Percentiles rank a stretch among this genome's conserved stretches.
These are phyloP conservation scores for Chenopodium suecicum DNA, from an alignment of 148 eudicot species.

Conservation along the genomic window DNA sequence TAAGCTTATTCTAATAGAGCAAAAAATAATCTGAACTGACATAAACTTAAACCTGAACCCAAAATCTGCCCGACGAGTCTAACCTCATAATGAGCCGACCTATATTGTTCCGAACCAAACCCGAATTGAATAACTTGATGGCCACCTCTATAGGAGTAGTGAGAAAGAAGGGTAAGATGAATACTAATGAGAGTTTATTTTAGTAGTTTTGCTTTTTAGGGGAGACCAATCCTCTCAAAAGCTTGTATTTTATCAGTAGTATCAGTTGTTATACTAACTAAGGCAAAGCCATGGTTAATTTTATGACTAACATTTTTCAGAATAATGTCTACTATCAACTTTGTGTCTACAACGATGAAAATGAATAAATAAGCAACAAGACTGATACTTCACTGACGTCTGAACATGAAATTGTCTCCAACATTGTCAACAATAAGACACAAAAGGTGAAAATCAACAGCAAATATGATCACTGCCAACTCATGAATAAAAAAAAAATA, in stretches of 20 bases:
- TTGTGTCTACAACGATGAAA: neutral
- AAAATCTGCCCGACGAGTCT: too few relatives aligned
- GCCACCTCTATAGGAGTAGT: neutral
- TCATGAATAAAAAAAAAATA: neutral
- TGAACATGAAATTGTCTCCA: neutral
- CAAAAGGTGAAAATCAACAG: neutral
- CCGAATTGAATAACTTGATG: too few relatives aligned
- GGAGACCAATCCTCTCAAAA: neutral
- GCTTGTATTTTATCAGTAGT: neutral
- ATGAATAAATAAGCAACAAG: neutral
- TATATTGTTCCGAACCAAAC: too few relatives aligned
- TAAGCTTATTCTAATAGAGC: too few relatives aligned
- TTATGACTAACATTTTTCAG: neutral
- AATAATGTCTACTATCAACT: neutral
- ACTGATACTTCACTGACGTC: neutral
- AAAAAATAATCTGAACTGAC: too few relatives aligned
- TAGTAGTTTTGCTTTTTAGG: neutral
- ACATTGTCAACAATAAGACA: neutral
- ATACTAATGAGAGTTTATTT: neutral
- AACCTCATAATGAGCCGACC: too few relatives aligned
- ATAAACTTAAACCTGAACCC: too few relatives aligned
- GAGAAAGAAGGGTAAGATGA: neutral
- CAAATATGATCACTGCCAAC: neutral
- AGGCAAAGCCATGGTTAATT: neutral
- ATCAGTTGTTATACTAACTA: neutral